Conservation (phyloP, 306 rosid genomes). For the Adenanthera pavonina region DNA sequence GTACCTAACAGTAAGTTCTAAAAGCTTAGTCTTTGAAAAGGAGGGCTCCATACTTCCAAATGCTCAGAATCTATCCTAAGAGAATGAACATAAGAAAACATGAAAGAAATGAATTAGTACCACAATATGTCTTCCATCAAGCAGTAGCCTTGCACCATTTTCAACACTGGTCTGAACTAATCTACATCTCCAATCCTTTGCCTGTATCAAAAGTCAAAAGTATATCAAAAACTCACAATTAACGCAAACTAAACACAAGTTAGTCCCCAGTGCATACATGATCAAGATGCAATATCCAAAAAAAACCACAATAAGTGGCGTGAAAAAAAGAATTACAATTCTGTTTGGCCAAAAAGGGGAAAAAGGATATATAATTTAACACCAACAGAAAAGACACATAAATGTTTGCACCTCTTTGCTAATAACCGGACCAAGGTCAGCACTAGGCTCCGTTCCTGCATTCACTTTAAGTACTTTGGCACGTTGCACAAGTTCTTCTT, state of each 20-base stretch:
- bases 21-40: slow-evolving; percentile 31
- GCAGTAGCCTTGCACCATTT: slow-evolving; percentile 70
- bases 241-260: background rate
- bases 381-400: slow-evolving; percentile 1
- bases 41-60: background rate
- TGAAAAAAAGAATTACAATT: background rate
- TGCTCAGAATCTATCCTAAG: background rate
- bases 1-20: slow-evolving; percentile 51
- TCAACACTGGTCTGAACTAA: slow-evolving; percentile 65
- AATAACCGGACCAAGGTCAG: slow-evolving; percentile 78
- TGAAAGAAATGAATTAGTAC: slow-evolving; percentile 45
- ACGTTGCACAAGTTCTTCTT: slow-evolving; percentile 58
- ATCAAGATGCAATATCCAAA: slow-evolving; percentile 1
- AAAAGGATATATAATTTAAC: background rate
- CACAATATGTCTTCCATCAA: slow-evolving; percentile 68
- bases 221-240: slow-evolving; percentile 23
- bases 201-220: slow-evolving; percentile 46
- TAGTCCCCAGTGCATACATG: background rate
- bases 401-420: slow-evolving; percentile 61
- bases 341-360: too few species aligned
- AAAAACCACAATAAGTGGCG: slow-evolving; percentile 8
- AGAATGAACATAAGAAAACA: slow-evolving; percentile 14
- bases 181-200: slow-evolving; percentile 60
- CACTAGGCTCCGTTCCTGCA: slow-evolving; percentile 68
- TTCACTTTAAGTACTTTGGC: slow-evolving; percentile 62